Percentiles rank a stretch among this genome's conserved stretches.
phyloP scores from a whole-genome alignment of 495 filamentous ascomycete species.

The Talaromyces ruber region DNA sequence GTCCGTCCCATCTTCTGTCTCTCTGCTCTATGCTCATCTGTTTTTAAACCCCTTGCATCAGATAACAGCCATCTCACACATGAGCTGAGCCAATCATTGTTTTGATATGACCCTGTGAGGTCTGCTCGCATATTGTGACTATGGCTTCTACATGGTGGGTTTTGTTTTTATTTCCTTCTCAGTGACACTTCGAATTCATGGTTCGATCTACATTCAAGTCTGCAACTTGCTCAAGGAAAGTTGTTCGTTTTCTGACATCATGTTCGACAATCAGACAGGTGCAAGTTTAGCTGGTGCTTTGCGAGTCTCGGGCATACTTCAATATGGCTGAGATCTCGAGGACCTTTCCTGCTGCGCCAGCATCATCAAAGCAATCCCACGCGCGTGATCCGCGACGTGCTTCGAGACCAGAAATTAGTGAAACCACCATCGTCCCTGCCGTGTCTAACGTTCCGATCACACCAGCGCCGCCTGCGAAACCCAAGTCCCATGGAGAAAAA shows the following conservation, averaged over 20 bases:
- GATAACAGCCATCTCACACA: neutral
- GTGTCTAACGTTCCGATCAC: conserved; percentile 4
- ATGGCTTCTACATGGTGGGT: neutral
- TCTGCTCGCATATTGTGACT: neutral
- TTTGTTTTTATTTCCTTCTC: neutral
- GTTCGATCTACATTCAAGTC: neutral
- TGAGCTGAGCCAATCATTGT: neutral
- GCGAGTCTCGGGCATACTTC: neutral
- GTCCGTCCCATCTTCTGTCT: neutral
- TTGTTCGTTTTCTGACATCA: neutral
- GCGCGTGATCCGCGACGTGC: conserved; percentile 1
- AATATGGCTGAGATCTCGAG: neutral
- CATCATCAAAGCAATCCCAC: neutral
- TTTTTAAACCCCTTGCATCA: neutral
- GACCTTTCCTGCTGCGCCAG: neutral
- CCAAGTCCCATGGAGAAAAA: conserved; percentile 4
- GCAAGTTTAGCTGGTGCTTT: neutral
- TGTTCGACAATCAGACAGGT: neutral
- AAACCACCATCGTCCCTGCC: neutral
- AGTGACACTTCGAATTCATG: neutral
- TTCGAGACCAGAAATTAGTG: neutral
- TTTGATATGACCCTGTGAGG: neutral
- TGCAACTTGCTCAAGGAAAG: neutral
- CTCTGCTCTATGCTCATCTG: neutral
- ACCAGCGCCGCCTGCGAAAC: conserved; percentile 2